Evolutionary conservation across 495 filamentous ascomycete species (phyloP), one percentile per base, ranked within the genome.

Genomic region (Aspergillus bridgeri): DNA sequence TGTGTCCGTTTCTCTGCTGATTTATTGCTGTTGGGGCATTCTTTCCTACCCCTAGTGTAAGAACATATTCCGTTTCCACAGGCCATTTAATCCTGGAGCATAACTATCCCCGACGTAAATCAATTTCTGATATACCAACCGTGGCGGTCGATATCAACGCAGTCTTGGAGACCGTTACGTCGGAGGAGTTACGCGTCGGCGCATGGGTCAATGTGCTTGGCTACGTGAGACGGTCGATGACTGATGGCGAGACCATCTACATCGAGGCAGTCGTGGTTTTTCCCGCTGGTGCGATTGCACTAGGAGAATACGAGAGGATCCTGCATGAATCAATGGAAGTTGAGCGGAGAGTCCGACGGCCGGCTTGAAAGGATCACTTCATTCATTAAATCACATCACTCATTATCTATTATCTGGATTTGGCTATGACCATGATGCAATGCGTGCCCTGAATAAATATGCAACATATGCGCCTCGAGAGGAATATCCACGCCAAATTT

Each of bases 131-230:
- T 42, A 52, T 62, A 5, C 65, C 77, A 7, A 75, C 69, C 42
- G 86, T 85, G 0, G 43, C 77, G 23, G 89, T 94, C 21, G 82
- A 92, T 66, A 81, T 96, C 48, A 80, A 84, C 48, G 81, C 89
- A 51, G 67, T 96, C 17, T 77, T 96, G 5, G 81, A 83, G 54
- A 76, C 73, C 19, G 63, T 92, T 56, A 83, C 84, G 20, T 68
- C 79, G 25, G 83, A 86, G 52, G 84, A 90, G 24, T 79, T 86
- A 53, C 77, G 84, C 43, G 74, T 88, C 6, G 94, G 94, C n/a
- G 82, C 88, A 48, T 98, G 94, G 94, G 68, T 96, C 19, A 94
- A 96, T 69, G 81, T 97, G 0, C 81, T 96, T 53, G 94, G 93
- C 2, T 96, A 96, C 69, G 78, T 95, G 38, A 79, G 65, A 58